phyloP scores from a whole-genome alignment of 305 asterid genomes.

The Fraxinus sp. region DNA sequence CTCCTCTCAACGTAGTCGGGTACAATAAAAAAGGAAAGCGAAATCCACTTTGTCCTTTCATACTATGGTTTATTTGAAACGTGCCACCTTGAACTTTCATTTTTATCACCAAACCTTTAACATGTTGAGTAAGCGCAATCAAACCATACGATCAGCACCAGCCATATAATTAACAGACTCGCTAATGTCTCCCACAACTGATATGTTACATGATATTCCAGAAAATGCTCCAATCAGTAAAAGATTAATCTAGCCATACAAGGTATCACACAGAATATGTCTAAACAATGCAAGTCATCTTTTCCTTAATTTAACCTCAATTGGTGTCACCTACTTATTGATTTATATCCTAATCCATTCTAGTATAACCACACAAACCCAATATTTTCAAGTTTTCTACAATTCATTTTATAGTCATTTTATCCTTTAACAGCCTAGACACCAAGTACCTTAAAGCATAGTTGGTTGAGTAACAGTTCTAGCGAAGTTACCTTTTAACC shows the following conservation, averaged over 20 bases:
- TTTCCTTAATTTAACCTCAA: neutral
- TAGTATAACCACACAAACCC: neutral
- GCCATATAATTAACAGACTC: neutral
- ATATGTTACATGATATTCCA: neutral
- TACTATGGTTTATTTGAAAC: neutral
- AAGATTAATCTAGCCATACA: neutral
- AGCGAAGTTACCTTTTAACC: neutral
- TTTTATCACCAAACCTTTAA: neutral
- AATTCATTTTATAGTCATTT: neutral
- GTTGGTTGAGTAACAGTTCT: neutral
- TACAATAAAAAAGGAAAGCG: neutral
- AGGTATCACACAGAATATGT: neutral
- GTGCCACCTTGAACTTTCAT: neutral
- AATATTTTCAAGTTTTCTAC: neutral
- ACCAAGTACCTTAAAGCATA: neutral
- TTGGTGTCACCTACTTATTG: neutral
- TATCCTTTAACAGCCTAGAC: neutral
- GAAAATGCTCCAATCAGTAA: neutral
- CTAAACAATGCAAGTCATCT: neutral
- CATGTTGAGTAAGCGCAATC: neutral
- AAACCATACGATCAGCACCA: neutral
- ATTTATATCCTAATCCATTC: neutral
- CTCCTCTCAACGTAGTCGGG: neutral
- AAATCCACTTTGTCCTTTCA: neutral
- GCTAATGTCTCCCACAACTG: neutral